A percentile compares a stretch with the other conserved stretches of the same genome.
Conservation (phyloP, 176 grass and related monocot genomes). For the Hsuehochloa calcarea region DNA sequence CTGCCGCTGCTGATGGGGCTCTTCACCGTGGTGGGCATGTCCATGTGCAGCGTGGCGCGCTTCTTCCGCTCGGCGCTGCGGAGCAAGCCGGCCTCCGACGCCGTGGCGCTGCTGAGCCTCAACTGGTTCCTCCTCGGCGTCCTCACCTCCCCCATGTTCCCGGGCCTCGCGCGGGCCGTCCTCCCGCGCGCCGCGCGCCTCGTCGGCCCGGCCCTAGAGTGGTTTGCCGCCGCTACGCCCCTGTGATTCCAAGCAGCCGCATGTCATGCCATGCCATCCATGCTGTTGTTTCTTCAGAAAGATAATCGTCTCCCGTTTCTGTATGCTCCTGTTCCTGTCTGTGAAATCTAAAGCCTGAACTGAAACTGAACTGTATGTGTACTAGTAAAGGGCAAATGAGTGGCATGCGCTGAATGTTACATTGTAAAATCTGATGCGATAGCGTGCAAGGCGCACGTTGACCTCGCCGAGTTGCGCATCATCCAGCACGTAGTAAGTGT, state of each 20-base stretch:
- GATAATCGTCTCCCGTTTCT: too few relatives aligned
- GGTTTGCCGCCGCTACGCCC: neutral
- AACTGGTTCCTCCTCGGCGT: conserved; percentile 74
- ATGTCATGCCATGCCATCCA: too few relatives aligned
- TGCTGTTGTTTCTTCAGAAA: too few relatives aligned
- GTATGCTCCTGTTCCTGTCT: neutral
- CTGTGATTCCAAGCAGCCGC: neutral
- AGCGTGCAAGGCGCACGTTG: too few relatives aligned
- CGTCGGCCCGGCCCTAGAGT: neutral
- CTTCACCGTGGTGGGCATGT: conserved; percentile 48
- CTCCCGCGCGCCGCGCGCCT: conserved; percentile 13
- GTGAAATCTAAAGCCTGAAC: too few relatives aligned
- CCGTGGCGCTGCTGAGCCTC: conserved; percentile 54
- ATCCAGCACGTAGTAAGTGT: neutral
- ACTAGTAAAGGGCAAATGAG: too few relatives aligned
- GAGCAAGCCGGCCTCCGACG: conserved; percentile 19
- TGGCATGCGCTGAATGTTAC: too few relatives aligned
- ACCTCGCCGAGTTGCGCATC: too few relatives aligned
- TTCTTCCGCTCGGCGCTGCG: conserved; percentile 24
- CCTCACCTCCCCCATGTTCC: conserved; percentile 44
- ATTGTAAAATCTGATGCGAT: too few relatives aligned
- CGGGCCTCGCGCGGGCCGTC: too few relatives aligned
- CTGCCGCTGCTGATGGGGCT: conserved; percentile 60
- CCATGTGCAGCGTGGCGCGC: conserved; percentile 49
- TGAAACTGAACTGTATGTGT: too few relatives aligned